Conservation (phyloP, 805 yeast genomes). For the Candida morakotiae region DNA sequence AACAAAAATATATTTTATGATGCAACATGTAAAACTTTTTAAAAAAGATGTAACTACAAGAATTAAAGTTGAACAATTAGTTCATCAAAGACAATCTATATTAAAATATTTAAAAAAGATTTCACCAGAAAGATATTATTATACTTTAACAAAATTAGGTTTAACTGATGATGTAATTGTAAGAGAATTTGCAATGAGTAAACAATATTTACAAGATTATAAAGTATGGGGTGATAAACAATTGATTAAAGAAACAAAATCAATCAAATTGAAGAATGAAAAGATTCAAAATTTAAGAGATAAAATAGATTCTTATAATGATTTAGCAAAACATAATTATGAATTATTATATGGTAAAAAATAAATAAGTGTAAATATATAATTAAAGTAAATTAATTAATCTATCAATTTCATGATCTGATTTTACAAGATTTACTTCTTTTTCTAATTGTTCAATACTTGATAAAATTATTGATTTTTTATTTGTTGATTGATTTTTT, state of each 20-base stretch:
- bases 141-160: conserved; percentile 85
- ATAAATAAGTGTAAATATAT: background rate
- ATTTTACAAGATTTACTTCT: conserved; percentile 1
- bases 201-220: conserved; percentile 72
- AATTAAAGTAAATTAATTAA: conserved; percentile 1
- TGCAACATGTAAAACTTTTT: conserved; percentile 62
- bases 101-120: conserved; percentile 78
- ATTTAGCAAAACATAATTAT: conserved; percentile 33
- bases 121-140: conserved; percentile 76
- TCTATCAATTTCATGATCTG: background rate
- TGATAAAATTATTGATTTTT: conserved; percentile 10
- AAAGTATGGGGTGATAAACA: conserved; percentile 73
- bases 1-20: conserved; percentile 70
- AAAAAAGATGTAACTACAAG: conserved; percentile 71
- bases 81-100: conserved; percentile 83
- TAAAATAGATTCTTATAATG: conserved; percentile 36
- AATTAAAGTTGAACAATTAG: conserved; percentile 72
- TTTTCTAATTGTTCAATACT: conserved; percentile 2
- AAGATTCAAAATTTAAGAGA: conserved; percentile 31
- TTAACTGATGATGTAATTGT: conserved; percentile 74
- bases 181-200: conserved; percentile 78
- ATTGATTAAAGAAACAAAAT: conserved; percentile 47
- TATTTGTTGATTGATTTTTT: conserved; percentile 18
- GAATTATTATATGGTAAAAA: conserved; percentile 12
- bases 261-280: conserved; percentile 26